These are phyloP conservation scores for Hypoxylon intermedium DNA, from an alignment of 495 filamentous ascomycete genomes.

Conservation along the genomic window DNA sequence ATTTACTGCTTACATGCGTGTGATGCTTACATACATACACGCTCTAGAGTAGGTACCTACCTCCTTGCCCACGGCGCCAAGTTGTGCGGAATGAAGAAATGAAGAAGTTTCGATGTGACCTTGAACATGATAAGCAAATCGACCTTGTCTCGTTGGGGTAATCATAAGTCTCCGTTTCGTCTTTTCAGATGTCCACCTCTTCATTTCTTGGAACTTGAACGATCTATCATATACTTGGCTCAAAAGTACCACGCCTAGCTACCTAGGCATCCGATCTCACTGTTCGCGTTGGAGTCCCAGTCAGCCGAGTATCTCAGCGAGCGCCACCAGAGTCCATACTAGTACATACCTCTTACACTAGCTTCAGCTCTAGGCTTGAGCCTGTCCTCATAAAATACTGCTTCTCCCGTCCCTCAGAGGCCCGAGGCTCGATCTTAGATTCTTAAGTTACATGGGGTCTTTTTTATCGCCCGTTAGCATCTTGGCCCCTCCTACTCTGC, in stretches of 20 bases:
- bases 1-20: not conserved
- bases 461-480: constrained; percentile 2
- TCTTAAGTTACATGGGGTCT: not conserved
- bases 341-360: not conserved
- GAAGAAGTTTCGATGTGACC: constrained; percentile 16
- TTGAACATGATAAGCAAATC: constrained; percentile 27
- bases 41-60: not conserved
- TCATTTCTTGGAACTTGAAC: constrained; percentile 8
- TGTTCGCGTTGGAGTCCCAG: constrained; percentile 5
- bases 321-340: constrained; percentile 10
- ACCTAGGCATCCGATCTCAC: constrained; percentile 2
- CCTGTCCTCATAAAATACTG: constrained; percentile 13
- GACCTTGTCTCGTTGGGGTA: constrained; percentile 23
- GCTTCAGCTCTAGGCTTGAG: constrained; percentile 5
- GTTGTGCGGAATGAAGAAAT: constrained; percentile 12
- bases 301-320: constrained; percentile 6
- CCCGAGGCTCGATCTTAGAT: not conserved
- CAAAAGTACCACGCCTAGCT: constrained; percentile 13
- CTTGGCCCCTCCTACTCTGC: not conserved
- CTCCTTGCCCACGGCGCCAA: too few relatives aligned
- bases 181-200: not conserved
- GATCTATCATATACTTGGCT: constrained; percentile 5
- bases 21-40: not conserved
- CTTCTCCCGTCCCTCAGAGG: not conserved
- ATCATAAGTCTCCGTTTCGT: not conserved